Conservation (phyloP, 2,329 filamentous ascomycete species). For the Fusarium pseudonygamai region DNA sequence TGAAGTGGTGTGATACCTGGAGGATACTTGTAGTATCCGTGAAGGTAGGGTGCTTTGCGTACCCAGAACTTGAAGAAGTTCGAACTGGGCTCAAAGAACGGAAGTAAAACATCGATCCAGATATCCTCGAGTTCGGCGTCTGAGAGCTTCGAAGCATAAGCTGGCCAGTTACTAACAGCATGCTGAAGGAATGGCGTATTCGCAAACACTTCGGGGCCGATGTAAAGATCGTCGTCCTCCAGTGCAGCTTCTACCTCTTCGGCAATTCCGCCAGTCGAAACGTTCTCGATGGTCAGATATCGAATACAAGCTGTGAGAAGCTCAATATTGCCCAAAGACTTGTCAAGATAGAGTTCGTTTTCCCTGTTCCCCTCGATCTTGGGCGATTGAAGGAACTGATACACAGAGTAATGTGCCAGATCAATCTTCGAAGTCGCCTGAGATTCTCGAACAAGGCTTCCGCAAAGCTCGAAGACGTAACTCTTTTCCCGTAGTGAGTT, state of each 20-base stretch:
- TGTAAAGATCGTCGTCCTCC: neutral
- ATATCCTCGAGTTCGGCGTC: accelerated
- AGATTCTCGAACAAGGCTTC: neutral
- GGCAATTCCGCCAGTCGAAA: accelerated
- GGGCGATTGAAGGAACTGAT: neutral
- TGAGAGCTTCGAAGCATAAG: accelerated
- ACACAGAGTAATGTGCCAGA: neutral
- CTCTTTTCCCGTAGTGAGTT: neutral
- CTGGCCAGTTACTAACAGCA: neutral
- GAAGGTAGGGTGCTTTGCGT: neutral
- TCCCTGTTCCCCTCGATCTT: neutral
- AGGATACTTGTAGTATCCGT: neutral
- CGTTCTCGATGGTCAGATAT: neutral
- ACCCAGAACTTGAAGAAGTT: neutral
- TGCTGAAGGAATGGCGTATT: neutral
- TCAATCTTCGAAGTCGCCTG: neutral
- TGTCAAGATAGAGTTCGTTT: neutral
- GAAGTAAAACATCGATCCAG: accelerated
- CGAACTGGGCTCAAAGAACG: neutral
- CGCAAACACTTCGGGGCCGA: neutral
- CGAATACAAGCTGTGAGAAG: accelerated
- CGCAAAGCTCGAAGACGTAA: neutral
- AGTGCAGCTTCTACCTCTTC: neutral
- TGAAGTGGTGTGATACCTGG: neutral
- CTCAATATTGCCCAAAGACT: accelerated